phyloP scores from a whole-genome alignment of 768 basidiomycete genomes.

The Boletus reticulatus region DNA sequence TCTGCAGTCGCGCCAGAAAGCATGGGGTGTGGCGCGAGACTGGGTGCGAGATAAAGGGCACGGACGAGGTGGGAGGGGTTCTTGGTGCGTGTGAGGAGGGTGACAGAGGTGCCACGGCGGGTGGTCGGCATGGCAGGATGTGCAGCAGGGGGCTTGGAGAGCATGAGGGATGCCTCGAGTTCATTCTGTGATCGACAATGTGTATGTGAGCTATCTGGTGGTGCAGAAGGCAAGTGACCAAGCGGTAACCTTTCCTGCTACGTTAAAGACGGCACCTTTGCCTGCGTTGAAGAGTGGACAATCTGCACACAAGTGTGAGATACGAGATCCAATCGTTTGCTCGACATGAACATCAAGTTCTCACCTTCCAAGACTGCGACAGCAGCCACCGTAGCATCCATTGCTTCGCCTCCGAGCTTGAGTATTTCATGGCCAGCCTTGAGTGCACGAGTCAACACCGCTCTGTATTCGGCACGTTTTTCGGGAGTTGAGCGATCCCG shows the following conservation, averaged over 20 bases:
- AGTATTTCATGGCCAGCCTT: slow-evolving; percentile 63
- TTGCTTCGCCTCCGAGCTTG: slow-evolving; percentile 67
- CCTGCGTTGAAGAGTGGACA: slow-evolving; percentile 76
- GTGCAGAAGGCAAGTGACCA: neutral
- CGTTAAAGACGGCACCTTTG: slow-evolving; percentile 82
- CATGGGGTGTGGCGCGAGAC: slow-evolving; percentile 62
- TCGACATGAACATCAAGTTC: neutral
- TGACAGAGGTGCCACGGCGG: slow-evolving; percentile 61
- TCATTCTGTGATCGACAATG: slow-evolving; percentile 69
- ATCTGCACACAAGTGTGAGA: slow-evolving; percentile 41
- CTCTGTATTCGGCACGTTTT: slow-evolving; percentile 55
- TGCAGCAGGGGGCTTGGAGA: slow-evolving; percentile 71
- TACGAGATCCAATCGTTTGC: too few species aligned
- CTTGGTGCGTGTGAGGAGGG: slow-evolving; percentile 62
- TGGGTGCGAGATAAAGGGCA: slow-evolving; percentile 67
- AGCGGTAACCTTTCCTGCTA: slow-evolving; percentile 63
- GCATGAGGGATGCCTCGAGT: slow-evolving; percentile 78
- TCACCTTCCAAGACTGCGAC: slow-evolving; percentile 72
- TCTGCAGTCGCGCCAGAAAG: slow-evolving; percentile 69
- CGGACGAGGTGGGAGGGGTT: slow-evolving; percentile 76
- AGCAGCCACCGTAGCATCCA: slow-evolving; percentile 79
- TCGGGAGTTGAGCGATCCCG: slow-evolving; percentile 57
- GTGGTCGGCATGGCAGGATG: slow-evolving; percentile 56
- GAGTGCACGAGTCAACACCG: slow-evolving; percentile 55
- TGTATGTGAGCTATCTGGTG: neutral